Base-by-base conservation (phyloP, 495 filamentous ascomycete genomes). In the Physcia stellaris region DNA sequence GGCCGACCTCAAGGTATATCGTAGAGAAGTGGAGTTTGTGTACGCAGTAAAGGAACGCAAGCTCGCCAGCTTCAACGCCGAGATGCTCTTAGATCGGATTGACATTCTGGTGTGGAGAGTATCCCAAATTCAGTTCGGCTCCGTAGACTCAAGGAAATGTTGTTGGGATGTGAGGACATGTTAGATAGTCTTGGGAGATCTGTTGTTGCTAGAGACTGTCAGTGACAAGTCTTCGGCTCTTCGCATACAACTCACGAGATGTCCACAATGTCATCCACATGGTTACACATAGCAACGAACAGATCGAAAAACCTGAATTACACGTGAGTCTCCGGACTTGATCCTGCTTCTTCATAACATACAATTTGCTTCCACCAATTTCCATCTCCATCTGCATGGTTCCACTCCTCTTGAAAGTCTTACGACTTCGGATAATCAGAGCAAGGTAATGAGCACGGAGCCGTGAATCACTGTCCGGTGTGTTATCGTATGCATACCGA, bases 341-440 rank as follows among this genome's bases (percentile, higher is more conserved):
- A 4, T 1, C 19, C 4, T 5, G 7, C 7, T 2, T n/a, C 13
- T 3, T 31, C 6, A 1, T 32, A 28, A 27, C 42, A 17, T 30
- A 52, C 56, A 94, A 70, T 66, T 82, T 77, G 54, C 77, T 78
- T 53, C 79, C 85, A 45, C 83, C 83, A 58, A 75, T 76, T 63
- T 92, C 82, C 86, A 95, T 94, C 71, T 95, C 86, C 67, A 80
- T 77, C 73, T 93, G 85, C 86, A 95, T 88, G 52, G 85, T 93
- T 57, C 85, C 86, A 64, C 86, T 93, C 59, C 76, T 74, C 77
- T 92, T 93, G 67, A 94, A 94, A 48, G 80, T 87, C 69, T 83
- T 81, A 58, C 86, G 82, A 64, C 78, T 83, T 60, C 84, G 74
- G 67, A 94, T 92, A 57, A 94, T 90, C 59, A 93, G 75, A 52